Evolutionary conservation across 2,329 filamentous ascomycete genomes (phyloP), one percentile per base, ranked within the genome.

Genomic region (Rhytidhysteron rufulum): DNA sequence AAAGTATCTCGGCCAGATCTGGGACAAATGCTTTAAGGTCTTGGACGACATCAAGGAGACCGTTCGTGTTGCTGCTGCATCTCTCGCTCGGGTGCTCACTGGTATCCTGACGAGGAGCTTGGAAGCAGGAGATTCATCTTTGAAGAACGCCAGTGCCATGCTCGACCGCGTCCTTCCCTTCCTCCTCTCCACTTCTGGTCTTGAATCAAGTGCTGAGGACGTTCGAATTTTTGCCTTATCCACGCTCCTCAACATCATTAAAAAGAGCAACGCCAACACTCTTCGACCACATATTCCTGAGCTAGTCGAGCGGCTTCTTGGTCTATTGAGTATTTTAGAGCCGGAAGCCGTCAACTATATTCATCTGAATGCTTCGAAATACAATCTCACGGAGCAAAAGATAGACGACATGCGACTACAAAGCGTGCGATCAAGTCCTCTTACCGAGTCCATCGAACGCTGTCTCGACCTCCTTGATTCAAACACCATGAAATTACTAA

Each of bases 21-120:
- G 93, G 85, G 79, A 78, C 9, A 80, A 85, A 20, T 85, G 88
- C 1, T 85, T 97, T 64, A 94, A 88, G 57, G 89, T 98, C 0
- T 73, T 97, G 5, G 93, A 98, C 62, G 93, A 98, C 62, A 94
- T 97, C 63, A 98, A 98, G 62, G 85, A 85, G 6, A 89, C 85
- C 1, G 93, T 98, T 4, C 79, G 93, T 37, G 75, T 78, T 25
- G 86, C 89, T 1, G 93, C 93, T 1, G 75, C 89, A 33, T 82
- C 83, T 44, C 75, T 98, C 4, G 95, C 90, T 55, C 83, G 90
- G 61, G 81, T 83, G 0, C 74, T 98, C 25, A 94, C 89, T 1
- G 89, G 87, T 38, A 86, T 87, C 13, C 77, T 97, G 11, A 88
- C 94, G 3, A 83, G 89, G 20, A 86, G 89, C 44, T 77, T 96